A percentile compares a stretch with the other conserved stretches of the same genome.
Evolutionary conservation across 2,329 filamentous ascomycete genomes (phyloP).

Genomic region (Lasiodiplodia citricola): DNA sequence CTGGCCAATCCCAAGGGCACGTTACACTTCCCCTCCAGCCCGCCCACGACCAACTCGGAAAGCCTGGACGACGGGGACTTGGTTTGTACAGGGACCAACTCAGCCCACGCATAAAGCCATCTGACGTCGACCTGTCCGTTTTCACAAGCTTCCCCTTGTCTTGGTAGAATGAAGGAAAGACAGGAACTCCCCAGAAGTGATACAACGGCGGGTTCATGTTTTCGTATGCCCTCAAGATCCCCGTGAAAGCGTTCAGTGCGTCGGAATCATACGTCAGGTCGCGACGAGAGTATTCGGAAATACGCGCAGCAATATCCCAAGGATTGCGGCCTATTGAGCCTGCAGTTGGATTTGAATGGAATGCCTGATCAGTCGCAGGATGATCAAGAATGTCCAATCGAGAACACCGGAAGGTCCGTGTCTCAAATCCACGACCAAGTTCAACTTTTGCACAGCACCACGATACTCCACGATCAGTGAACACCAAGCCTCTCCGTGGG

Average conservation of each 20-base stretch:
- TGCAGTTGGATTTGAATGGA: not conserved
- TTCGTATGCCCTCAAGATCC: not conserved
- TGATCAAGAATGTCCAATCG: not conserved
- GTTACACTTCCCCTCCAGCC: not conserved
- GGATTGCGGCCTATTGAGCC: not conserved
- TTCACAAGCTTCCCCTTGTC: not conserved
- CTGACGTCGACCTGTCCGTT: not conserved
- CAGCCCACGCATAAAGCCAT: not conserved
- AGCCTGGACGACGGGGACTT: not conserved
- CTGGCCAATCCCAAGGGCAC: not conserved
- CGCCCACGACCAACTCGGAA: not conserved
- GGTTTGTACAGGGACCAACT: not conserved
- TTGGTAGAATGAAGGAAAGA: not conserved
- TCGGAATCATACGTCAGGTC: not conserved
- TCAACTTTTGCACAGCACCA: not conserved
- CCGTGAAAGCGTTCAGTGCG: not conserved
- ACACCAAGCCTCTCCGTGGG: not conserved
- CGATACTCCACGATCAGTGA: not conserved
- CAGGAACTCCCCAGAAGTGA: not conserved
- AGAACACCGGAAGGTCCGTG: not conserved
- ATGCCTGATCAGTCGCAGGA: not conserved
- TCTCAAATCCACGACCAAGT: not conserved
- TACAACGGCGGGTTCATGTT: not conserved
- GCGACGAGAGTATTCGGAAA: not conserved
- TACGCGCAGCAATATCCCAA: not conserved